phyloP scores from a whole-genome alignment of 306 rosid genomes.

The Vicia villosa region DNA sequence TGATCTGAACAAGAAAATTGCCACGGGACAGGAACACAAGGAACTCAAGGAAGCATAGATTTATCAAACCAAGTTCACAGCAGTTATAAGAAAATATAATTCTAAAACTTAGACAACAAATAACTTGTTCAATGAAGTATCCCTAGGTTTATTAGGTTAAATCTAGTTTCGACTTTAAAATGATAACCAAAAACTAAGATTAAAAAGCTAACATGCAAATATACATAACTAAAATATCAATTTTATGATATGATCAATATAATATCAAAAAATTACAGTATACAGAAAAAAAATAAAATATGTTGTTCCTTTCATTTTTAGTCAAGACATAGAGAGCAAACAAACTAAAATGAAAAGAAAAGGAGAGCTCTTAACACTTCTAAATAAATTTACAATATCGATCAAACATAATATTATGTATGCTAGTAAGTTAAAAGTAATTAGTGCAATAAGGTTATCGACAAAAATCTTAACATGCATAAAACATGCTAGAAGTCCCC shows the following conservation, averaged over 20 bases:
- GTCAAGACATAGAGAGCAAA: neutral
- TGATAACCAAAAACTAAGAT: neutral
- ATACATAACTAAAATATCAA: neutral
- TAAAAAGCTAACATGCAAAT: neutral
- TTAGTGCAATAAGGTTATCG: slow-evolving; percentile 7
- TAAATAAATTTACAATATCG: neutral
- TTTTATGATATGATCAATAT: slow-evolving; percentile 5
- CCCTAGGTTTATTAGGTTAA: neutral
- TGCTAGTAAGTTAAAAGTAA: neutral
- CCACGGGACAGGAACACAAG: neutral
- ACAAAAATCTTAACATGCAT: neutral
- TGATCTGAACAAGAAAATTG: slow-evolving; percentile 14
- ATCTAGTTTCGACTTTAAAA: neutral
- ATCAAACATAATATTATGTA: neutral
- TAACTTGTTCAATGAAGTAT: neutral
- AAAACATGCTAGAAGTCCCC: slow-evolving; percentile 16
- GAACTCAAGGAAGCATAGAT: neutral
- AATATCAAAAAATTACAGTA: slow-evolving; percentile 1
- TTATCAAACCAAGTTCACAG: neutral
- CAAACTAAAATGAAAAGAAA: neutral
- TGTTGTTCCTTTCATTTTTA: neutral
- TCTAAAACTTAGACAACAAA: neutral
- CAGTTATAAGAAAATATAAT: neutral
- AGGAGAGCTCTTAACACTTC: neutral
- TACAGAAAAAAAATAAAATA: neutral